Evolutionary conservation across 176 grass and related monocot genomes (phyloP), one percentile per base, ranked within the genome.

Genomic region (Neostapfia colusana): DNA sequence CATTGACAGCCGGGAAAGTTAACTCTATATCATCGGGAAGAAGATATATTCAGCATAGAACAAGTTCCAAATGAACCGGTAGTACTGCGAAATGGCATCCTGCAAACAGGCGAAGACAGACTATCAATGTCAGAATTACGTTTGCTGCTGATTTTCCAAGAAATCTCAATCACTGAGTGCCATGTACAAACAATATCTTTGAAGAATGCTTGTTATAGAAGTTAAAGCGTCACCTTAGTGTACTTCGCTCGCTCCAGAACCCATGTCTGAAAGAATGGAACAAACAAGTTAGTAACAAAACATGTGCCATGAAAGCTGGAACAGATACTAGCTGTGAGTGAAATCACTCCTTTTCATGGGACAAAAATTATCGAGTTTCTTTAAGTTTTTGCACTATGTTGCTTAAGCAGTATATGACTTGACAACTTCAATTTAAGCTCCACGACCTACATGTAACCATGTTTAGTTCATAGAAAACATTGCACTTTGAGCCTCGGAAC

Each of bases 11-110:
- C 1, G 18, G 35, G 39, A 78, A 63, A 31, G 5, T 76, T 82
- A 85, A 84, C 87, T 96, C 80, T 95, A 99, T 89, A 95, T 81
- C 15, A 99, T 25, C 0, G 95, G 95, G 66, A 95, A 99, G 54
- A 99, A 77, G 18, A 89, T 77, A 58, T 99, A 99, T 67, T 95
- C 95, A 17, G 92, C 85, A 21, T 99, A 99, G 77, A 99, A 99
- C 39, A 95, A 89, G 66, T 95, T 95, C 96, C 96, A 99, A 50
- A 95, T 95, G 81, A 99, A 95, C 65, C 77, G 80, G 45, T 99
- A 99, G 78, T 86, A 99, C 62, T 95, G 77, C 10, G 83, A 90
- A 78, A 99, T 95, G 66, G 92, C 89, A 79, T 92, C 89, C 96
- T 99, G 83, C 46, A 81, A 65, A 69, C 49, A 58, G 42, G 18